Evolutionary conservation across 768 basidiomycete species (phyloP), one percentile per base, ranked within the genome.

Genomic region (Kwoniella newhampshirensis): DNA sequence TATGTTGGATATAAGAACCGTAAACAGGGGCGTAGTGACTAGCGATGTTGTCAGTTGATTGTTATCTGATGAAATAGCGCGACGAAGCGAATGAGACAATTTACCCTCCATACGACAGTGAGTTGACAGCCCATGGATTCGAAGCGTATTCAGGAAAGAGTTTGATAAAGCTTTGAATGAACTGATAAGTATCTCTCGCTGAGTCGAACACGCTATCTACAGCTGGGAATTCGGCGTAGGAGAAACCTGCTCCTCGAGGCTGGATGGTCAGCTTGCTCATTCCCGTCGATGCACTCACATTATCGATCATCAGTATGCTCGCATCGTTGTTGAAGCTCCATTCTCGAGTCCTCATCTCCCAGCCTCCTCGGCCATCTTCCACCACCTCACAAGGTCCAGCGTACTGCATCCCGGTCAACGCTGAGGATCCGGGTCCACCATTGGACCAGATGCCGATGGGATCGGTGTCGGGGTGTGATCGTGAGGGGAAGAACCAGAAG

Each of bases 231-330:
- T 15, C 12, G 27, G 48, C 32, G 32, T 32, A 50, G 13, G 48
- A 50, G 27, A 50, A 50, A 5, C 48, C 48, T 20, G 48, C 48
- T 15, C 48, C 48, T 12, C 27, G 6, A 28, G 48, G 48, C 48
- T 50, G 12, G 13, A 36, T 15, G 4, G n/a, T 20, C n/a, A 13
- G 28, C 15, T 36, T 20, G 28, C 5, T 32, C 7, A 5, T 7
- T 8, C 21, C 27, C 6, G 4, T 4, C 48, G 7, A 15, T 17
- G 35, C 17, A 50, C 48, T 50, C 27, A 50, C 48, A 36, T 50
- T 50, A 36, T 50, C 48, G 27, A 50, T 30, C 48, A 50, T 50
- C 28, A 50, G 23, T n/a, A 50, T 50, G 20, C 48, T 50, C 5
- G 32, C 48, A 17, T 50, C 13, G 23, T 50, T 25, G 20, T 50